Base-by-base conservation (phyloP, 768 basidiomycete species). In the Boletus bicolor region DNA sequence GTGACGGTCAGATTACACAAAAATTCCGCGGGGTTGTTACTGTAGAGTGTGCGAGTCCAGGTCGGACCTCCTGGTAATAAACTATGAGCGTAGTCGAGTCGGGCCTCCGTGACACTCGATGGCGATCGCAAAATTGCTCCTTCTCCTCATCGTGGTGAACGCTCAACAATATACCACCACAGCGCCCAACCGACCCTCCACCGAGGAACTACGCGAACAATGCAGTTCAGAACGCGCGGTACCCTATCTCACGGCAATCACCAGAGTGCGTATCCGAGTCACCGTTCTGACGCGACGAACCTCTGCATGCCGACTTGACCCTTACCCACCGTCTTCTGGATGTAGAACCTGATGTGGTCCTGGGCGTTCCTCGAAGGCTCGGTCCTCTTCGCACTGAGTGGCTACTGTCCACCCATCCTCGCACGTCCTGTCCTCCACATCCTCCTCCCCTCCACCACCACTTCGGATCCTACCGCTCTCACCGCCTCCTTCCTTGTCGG, bases 181-280 rank as follows among this genome's bases (percentile, higher is more conserved):
- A 0, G 14, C 66, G 1, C 66, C 66, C 26, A 58, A 65, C 15
- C 53, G 54, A 10, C 66, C 65, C 11, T 43, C 58, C 19, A 10
- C 45, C 8, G 41, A 53, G 5, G 45, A 66, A 9, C 47, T 62
- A 0, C 61, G 55, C 15, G 47, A 66, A 57, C 61, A 50, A 38
- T 19, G 24, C 5, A 53, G 53, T 15, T 9, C 4, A 19, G 64
- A 66, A 21, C 34, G 4, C 8, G n/a, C n/a, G 1, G 0, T 53
- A 2, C 28, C 48, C 5, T 37, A 28, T 1, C 0, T 56, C 5
- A 12, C 11, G 19, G 3, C 4, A 0, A 0, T 37, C 2, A 0
- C 3, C 34, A 48, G 30, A 14, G 64, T 61, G 7, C 14, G 54
- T 12, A 30, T 30, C 6, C 28, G 28, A 30, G 28, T 30, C 7